Evolutionary conservation across 257 asterid genomes (phyloP).

Genomic region (Fraxinus cuspidata): DNA sequence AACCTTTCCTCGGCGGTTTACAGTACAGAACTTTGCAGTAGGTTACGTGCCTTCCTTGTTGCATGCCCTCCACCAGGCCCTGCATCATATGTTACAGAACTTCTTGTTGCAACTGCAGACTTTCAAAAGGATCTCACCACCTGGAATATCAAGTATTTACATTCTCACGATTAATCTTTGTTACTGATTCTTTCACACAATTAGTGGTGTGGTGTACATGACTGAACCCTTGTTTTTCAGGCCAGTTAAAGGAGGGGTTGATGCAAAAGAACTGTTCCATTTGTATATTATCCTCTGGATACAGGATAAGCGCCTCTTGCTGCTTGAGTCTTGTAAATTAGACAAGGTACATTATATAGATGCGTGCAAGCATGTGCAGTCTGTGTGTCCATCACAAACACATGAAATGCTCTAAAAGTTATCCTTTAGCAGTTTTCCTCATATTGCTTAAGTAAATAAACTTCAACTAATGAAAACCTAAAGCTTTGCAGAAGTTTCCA

Average conservation of each 20-base stretch:
- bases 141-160: slow-evolving; percentile 52
- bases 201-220: background rate
- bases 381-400: background rate
- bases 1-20: slow-evolving; percentile 57
- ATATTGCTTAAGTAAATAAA: background rate
- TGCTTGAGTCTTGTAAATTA: slow-evolving; percentile 52
- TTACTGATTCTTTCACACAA: background rate
- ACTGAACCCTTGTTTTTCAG: slow-evolving; percentile 24
- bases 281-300: slow-evolving; percentile 55
- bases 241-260: slow-evolving; percentile 57
- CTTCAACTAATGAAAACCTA: background rate
- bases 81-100: slow-evolving; percentile 52
- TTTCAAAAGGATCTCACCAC: slow-evolving; percentile 53
- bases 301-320: slow-evolving; percentile 50
- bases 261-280: slow-evolving; percentile 58
- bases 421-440: background rate
- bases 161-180: slow-evolving; percentile 8
- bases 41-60: slow-evolving; percentile 59
- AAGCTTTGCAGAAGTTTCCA: background rate
- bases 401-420: background rate
- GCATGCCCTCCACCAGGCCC: slow-evolving; percentile 61
- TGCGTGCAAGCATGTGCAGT: background rate
- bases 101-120: slow-evolving; percentile 57
- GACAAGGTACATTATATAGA: slow-evolving; percentile 38
- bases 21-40: slow-evolving; percentile 54